These are phyloP conservation scores for Aquilaria malaccensis DNA, from an alignment of 345 rosid species.

Conservation along the genomic window DNA sequence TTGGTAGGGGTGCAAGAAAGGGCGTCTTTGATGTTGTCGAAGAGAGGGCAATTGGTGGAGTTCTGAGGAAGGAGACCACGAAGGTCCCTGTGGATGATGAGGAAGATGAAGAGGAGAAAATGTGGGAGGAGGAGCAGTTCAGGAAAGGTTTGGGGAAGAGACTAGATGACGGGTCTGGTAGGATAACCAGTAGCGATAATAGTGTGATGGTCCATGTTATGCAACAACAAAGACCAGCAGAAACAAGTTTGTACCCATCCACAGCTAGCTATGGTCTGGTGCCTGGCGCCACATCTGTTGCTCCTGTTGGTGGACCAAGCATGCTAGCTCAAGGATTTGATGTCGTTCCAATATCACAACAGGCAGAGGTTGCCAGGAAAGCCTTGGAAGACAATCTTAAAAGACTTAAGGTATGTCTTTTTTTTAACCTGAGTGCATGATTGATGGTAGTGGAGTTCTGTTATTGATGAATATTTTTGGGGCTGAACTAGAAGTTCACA, in stretches of 20 bases:
- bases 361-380: constrained; percentile 68
- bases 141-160: constrained; percentile 88
- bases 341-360: constrained; percentile 56
- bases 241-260: constrained; percentile 26
- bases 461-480: no score
- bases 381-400: constrained; percentile 49
- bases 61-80: constrained; percentile 12
- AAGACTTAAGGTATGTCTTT: constrained; percentile 56
- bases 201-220: constrained; percentile 20
- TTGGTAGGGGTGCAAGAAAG: constrained; percentile 42
- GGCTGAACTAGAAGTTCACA: no score
- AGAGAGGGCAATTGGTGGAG: constrained; percentile 23
- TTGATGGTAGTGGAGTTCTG: no score
- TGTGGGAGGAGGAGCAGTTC: constrained; percentile 92
- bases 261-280: constrained; percentile 20
- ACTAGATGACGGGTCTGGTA: constrained; percentile 52
- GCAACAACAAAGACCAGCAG: constrained; percentile 23
- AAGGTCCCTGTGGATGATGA: constrained; percentile 22
- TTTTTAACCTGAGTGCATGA: constrained; percentile 5
- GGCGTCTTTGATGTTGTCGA: constrained; percentile 70
- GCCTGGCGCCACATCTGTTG: constrained; percentile 18
- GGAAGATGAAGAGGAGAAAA: constrained; percentile 79
- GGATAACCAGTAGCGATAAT: constrained; percentile 28
- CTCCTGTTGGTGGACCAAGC: constrained; percentile 47
- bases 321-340: constrained; percentile 43